A percentile compares a stretch with the other conserved stretches of the same genome.
Conservation (phyloP, 2,329 filamentous ascomycete species). For the Tolypocladium sp. region DNA sequence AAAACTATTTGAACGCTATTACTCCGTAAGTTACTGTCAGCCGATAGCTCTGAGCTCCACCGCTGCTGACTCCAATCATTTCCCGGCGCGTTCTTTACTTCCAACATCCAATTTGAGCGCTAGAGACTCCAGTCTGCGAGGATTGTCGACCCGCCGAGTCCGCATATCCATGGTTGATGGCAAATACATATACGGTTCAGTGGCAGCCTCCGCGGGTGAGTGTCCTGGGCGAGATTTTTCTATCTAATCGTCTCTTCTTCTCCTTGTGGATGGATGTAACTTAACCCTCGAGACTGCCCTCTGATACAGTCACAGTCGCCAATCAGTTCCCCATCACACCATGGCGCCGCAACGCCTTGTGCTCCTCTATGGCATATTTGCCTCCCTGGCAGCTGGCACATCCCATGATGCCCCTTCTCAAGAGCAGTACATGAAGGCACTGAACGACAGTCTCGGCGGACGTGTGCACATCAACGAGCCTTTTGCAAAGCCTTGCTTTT, state of each 20-base stretch:
- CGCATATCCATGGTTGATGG: not conserved
- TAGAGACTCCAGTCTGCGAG: not conserved
- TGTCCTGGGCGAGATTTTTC: not conserved
- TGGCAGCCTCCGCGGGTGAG: not conserved
- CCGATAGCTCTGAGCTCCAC: not conserved
- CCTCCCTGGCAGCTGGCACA: not conserved
- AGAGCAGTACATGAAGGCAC: not conserved
- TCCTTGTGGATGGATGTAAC: not conserved
- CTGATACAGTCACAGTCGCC: not conserved
- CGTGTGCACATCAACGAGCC: slow-evolving; percentile 4
- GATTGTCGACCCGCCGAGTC: not conserved
- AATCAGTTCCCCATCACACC: not conserved
- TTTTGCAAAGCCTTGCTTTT: slow-evolving; percentile 9
- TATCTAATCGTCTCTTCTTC: not conserved
- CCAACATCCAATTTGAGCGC: not conserved
- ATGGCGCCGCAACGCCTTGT: not conserved
- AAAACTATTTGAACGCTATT: too few species aligned
- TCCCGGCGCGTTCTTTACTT: not conserved
- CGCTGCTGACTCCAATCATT: not conserved
- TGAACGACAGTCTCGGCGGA: slow-evolving; percentile 6
- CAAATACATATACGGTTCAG: not conserved
- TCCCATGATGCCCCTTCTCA: not conserved
- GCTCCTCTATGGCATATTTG: not conserved
- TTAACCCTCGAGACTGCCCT: not conserved
- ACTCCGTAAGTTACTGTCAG: not conserved